Conservation (phyloP, 345 rosid species). For the Garcia nutans region DNA sequence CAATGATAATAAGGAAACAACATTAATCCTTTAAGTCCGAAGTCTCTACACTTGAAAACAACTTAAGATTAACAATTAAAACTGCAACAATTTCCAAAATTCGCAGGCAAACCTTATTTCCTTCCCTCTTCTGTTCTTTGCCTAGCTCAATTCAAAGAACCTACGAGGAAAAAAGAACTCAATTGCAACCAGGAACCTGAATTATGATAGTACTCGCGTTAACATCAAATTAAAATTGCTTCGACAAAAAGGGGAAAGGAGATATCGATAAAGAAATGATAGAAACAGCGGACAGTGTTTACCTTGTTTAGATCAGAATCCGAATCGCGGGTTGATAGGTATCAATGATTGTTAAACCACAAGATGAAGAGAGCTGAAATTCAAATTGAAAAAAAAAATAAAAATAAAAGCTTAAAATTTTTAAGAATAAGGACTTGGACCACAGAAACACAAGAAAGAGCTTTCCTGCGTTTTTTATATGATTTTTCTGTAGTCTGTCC, state of each 20-base stretch:
- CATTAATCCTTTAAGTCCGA: neutral
- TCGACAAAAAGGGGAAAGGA: neutral
- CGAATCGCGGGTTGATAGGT: too few species aligned
- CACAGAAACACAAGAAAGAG: neutral
- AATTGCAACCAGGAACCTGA: neutral
- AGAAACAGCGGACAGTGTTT: neutral
- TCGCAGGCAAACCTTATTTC: neutral
- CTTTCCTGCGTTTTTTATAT: neutral
- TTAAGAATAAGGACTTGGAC: neutral
- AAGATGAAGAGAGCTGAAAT: neutral
- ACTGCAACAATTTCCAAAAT: neutral
- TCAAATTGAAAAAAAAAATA: too few species aligned
- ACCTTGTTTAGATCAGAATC: neutral
- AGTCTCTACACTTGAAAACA: neutral
- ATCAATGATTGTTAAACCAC: too few species aligned
- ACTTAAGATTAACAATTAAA: neutral
- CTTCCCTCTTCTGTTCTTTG: neutral
- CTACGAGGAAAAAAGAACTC: neutral
- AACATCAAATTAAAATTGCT: neutral
- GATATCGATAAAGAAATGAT: neutral
- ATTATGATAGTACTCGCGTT: neutral
- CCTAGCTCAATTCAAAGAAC: neutral
- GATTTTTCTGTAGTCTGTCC: neutral
- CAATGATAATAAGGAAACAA: neutral
- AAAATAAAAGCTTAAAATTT: neutral